Evolutionary conservation across 106 monocot species (phyloP), one percentile per base, ranked within the genome.

Genomic region (Posidonia australis): DNA sequence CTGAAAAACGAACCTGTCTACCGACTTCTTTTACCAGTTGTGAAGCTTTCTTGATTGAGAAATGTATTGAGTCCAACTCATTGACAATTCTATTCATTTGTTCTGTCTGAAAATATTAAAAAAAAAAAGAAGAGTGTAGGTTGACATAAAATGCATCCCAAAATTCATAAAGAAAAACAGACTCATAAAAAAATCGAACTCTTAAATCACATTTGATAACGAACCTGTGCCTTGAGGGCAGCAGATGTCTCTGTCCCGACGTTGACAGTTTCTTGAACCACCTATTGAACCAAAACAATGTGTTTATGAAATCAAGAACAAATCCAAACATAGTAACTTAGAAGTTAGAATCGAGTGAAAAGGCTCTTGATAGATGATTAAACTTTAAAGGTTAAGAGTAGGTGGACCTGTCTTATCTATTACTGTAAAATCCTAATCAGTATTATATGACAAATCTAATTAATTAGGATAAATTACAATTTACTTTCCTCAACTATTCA

Each of bases 51-150:
- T 93, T 93, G 46, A 93, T 93, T 29, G 88, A 93, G 66, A 93
- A 88, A 70, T 93, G 85, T 24, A 93, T 88, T 0, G 92, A 85
- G 47, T 93, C 85, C 23, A 93, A 72, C 65, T 93, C 92, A 83
- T 93, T 93, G 10, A 93, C 85, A 77, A 93, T 72, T 71, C 88
- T 80, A 66, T 88, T 93, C 92, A 93, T 93, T 93, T 93, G 92
- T 55, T 93, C 88, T 10, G 92, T 93, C 92, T 92, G 63, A 49
- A 52, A 54, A 66, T 13, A 48, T 41, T 14, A 64, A 48, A n/a
- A 54, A 51, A 66, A 17, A 64, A 48, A n/a, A 54, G 51, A 66
- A 17, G 41, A 11, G 20, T 20, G 41, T 19, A 13, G 5, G 19
- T n/a, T 43, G 23, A 3, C 36, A 36, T 30, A 29, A 58, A 58